Evolutionary conservation across 2,329 filamentous ascomycete species (phyloP).

Genomic region (Colletotrichum sp.): DNA sequence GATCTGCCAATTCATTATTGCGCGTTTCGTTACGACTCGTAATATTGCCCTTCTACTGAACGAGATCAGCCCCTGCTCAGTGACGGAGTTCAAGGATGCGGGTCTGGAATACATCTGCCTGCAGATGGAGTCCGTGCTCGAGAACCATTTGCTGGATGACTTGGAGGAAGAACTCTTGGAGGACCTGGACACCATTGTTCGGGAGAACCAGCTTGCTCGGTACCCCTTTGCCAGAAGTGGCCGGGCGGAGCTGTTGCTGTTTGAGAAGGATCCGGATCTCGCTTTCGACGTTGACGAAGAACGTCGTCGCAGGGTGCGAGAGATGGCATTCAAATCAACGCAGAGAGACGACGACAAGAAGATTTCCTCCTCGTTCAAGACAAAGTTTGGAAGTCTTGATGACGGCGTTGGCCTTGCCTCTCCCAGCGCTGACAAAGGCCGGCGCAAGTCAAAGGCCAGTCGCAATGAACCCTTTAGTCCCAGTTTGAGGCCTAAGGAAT

Average conservation of each 20-base stretch:
- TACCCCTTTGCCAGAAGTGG: conserved; percentile 81
- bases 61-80: conserved; percentile 81
- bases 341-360: conserved; percentile 70
- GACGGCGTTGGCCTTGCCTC: conserved; percentile 51
- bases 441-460: conserved; percentile 49
- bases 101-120: conserved; percentile 90
- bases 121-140: conserved; percentile 89
- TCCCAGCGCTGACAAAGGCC: conserved; percentile 47
- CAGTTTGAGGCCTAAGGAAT: conserved; percentile 69
- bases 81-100: conserved; percentile 85
- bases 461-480: conserved; percentile 69
- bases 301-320: conserved; percentile 71
- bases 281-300: conserved; percentile 72
- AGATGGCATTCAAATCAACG: conserved; percentile 72
- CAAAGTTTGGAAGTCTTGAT: conserved; percentile 68
- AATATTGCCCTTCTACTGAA: conserved; percentile 89
- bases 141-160: conserved; percentile 85
- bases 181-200: conserved; percentile 81
- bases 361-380: conserved; percentile 63
- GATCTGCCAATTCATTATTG: conserved; percentile 85
- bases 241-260: conserved; percentile 68
- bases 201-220: conserved; percentile 79
- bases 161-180: conserved; percentile 83
- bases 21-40: conserved; percentile 81
- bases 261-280: conserved; percentile 68